Percentiles rank a stretch among this genome's conserved stretches.
Evolutionary conservation across 495 filamentous ascomycete genomes (phyloP).

Genomic region (Annulohypoxylon moriforme): DNA sequence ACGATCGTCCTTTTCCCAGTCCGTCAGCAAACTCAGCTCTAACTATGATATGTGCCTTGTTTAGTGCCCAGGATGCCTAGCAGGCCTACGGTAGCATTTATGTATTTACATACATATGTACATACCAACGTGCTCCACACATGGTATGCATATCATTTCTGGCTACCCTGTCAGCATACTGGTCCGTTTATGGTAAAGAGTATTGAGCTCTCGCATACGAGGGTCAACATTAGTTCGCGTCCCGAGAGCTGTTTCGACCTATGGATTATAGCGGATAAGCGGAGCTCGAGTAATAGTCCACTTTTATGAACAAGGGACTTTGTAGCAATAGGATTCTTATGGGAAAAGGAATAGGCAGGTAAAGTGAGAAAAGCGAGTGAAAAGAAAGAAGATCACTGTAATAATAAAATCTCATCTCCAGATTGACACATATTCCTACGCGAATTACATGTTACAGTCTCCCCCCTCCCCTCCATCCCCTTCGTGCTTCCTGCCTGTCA

Average conservation of each 20-base stretch:
- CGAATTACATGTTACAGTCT: constrained; percentile 4
- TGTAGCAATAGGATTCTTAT: constrained; percentile 32
- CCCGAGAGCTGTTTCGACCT: constrained; percentile 12
- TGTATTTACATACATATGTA: background rate
- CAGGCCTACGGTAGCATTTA: no score
- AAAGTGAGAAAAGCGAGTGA: background rate
- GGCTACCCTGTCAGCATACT: constrained; percentile 8
- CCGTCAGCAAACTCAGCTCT: constrained; percentile 5
- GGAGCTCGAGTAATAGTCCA: constrained; percentile 8
- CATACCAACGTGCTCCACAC: background rate
- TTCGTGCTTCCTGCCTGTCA: constrained; percentile 1
- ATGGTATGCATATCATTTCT: constrained; percentile 11
- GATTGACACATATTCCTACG: constrained; percentile 13
- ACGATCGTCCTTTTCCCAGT: constrained; percentile 20
- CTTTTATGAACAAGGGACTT: constrained; percentile 29
- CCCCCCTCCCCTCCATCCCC: background rate
- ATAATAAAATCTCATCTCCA: constrained; percentile 17
- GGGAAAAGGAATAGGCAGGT: constrained; percentile 29
- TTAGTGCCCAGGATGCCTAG: background rate
- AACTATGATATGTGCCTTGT: background rate
- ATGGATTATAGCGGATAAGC: constrained; percentile 6
- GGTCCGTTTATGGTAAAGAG: background rate
- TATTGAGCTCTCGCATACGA: constrained; percentile 19
- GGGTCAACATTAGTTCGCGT: constrained; percentile 27
- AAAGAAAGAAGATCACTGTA: background rate